Conservation (phyloP, 192 early-diverging fungal genomes). For the Podila epigama region DNA sequence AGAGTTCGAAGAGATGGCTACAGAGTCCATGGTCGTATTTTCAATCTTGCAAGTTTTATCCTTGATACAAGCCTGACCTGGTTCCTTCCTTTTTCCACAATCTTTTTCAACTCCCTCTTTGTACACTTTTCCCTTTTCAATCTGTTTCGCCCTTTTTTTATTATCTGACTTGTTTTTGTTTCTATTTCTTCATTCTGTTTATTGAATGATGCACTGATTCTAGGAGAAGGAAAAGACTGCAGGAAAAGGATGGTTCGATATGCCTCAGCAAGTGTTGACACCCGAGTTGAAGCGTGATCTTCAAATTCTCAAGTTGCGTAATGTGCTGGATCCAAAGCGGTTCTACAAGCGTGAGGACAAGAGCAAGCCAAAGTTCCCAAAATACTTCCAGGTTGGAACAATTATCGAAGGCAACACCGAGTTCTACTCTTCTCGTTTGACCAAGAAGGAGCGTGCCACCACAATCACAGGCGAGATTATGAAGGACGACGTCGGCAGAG, state of each 20-base stretch:
- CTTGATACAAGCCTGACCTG: neutral
- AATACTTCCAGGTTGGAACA: slow-evolving; percentile 96
- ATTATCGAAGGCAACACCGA: slow-evolving; percentile 88
- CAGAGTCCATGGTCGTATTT: neutral
- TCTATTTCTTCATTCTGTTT: neutral
- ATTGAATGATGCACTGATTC: too few species aligned
- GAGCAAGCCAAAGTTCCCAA: slow-evolving; percentile 68
- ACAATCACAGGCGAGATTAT: slow-evolving; percentile 91
- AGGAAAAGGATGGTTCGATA: slow-evolving; percentile 86
- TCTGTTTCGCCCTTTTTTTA: neutral
- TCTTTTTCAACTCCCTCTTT: neutral
- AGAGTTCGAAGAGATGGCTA: neutral
- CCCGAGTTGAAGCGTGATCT: slow-evolving; percentile 90
- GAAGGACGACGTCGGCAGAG: slow-evolving; percentile 72
- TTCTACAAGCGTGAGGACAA: slow-evolving; percentile 87
- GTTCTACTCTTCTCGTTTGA: slow-evolving; percentile 87
- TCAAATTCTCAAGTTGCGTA: slow-evolving; percentile 83
- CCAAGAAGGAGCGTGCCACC: slow-evolving; percentile 81
- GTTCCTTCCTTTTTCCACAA: too few species aligned
- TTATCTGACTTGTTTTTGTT: neutral
- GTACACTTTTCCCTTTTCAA: neutral
- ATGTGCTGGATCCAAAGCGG: slow-evolving; percentile 90
- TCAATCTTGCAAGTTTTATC: neutral
- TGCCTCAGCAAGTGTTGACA: slow-evolving; percentile 85
- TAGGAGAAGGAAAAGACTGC: slow-evolving; percentile 48